Base-by-base conservation (phyloP, 768 basidiomycete species). In the Boletellus ananiceps region DNA sequence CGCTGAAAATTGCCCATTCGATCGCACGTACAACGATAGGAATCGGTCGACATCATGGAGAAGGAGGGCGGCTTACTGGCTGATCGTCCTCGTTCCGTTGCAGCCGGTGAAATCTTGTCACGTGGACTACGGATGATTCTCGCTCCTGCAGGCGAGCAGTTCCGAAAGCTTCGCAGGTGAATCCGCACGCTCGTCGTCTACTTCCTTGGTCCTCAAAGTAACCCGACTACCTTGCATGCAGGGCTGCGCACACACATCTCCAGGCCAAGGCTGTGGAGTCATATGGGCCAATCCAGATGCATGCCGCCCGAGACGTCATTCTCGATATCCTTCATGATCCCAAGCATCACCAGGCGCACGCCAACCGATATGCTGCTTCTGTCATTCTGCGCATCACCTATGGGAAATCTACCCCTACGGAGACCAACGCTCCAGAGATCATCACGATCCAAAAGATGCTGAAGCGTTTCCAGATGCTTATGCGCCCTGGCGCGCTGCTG, bases 31-130 rank as follows among this genome's bases (percentile, higher is more conserved):
- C n/a, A 9, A 19, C 32, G 6, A 9, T 63, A 82, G 62, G 81
- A 80, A 33, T 81, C 82, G 0, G 72, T 82, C 0, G 81, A 84
- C 18, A 77, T 84, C 48, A 79, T 84, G 81, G 82, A 84, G 58
- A 79, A 78, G 44, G 79, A 83, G 54, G 82, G 82, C n/a, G 74
- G 77, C 4, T 54, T 70, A 4, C 63, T 79, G n/a, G 76, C 74
- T 0, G 82, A 83, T 56, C 68, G 82, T 43, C 82, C 82, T 18
- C 63, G 68, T 3, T 71, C 69, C 12, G 79, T 84, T 38, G 74
- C 82, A 1, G 82, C 77, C 0, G 82, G 82, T 5, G 81, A 83
- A 51, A 77, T 79, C 0, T 56, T 83, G 4, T 79, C 77, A 0
- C 77, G 80, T 3, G 82, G 81, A 0, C 77, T 84, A 71, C 67